Evolutionary conservation across 495 filamentous ascomycete genomes (phyloP), one percentile per base, ranked within the genome.

Genomic region (Trypethelium eluteriae): DNA sequence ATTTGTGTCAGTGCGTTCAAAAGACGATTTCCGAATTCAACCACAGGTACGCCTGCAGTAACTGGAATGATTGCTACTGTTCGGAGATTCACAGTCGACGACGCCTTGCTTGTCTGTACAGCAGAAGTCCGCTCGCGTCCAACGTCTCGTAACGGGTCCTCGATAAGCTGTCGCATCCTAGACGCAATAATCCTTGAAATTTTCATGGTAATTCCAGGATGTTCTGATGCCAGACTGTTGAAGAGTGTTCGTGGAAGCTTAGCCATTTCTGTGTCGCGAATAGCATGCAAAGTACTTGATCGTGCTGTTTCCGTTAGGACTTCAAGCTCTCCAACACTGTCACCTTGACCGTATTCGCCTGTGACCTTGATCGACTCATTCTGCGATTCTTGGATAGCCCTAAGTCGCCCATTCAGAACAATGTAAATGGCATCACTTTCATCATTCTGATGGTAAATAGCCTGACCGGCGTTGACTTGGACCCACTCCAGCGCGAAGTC

Each of bases 361-460:
- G 91, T 85, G 46, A 96, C 93, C 62, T 87, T 89, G 81, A 96
- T 89, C n/a, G 86, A 88, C 0, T 89, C 91, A 63, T 90, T 86
- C 38, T 88, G 79, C 4, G 85, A 82, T 71, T 97, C 92, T 39
- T 90, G 82, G 2, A 98, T 85, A 3, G 90, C 84, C 44, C 94
- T 80, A 35, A 98, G 76, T 10, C 94, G 87, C 10, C 94, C 94
- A 74, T 98, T 98, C 6, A 98, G 81, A 11, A 97, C 95, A 68
- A 98, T 92, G 73, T 98, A 98, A 49, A 98, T 98, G 12, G 95
- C 94, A 76, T 98, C 94, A 74, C 94, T 98, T 67, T 98, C 94
- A 69, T 98, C 93, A 2, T 86, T 87, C 77, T 97, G 90, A 73
- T 96, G 89, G 73, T 94, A 94, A 56, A 98, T 89, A 10, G 96